These are phyloP conservation scores for Spathaspora sp. DNA, from an alignment of 1,139 yeast species.

Conservation along the genomic window DNA sequence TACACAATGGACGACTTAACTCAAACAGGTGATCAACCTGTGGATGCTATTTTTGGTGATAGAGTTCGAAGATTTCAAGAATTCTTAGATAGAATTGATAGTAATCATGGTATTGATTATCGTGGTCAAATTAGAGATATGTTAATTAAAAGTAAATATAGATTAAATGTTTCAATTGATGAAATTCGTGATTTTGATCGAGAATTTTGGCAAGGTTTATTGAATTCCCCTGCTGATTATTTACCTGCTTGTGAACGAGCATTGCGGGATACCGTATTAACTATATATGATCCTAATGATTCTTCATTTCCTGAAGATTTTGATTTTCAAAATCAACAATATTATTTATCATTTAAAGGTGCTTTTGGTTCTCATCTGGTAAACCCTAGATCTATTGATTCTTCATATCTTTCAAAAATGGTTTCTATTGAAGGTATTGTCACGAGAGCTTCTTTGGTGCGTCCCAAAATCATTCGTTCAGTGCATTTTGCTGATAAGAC, in stretches of 20 bases:
- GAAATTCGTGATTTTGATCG: conserved; percentile 84
- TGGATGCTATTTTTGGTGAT: conserved; percentile 64
- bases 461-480: conserved; percentile 89
- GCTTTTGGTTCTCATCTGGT: conserved; percentile 88
- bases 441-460: conserved; percentile 86
- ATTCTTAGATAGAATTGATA: conserved; percentile 60
- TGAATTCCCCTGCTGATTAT: conserved; percentile 77
- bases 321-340: conserved; percentile 58
- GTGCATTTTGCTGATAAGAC: conserved; percentile 92
- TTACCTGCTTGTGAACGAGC: conserved; percentile 92
- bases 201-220: conserved; percentile 74
- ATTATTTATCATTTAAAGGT: conserved; percentile 82
- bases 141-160: conserved; percentile 62
- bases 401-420: conserved; percentile 74
- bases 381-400: conserved; percentile 83
- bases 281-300: conserved; percentile 59
- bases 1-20: conserved; percentile 17
- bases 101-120: conserved; percentile 54
- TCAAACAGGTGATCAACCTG: conserved; percentile 30
- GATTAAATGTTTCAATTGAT: conserved; percentile 78
- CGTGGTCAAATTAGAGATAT: conserved; percentile 68
- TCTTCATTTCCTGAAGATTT: conserved; percentile 46
- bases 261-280: conserved; percentile 72
- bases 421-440: conserved; percentile 94
- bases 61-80: conserved; percentile 88